These are phyloP conservation scores for Citeromyces nyonsensis DNA, from an alignment of 805 yeast genomes.

Conservation along the genomic window DNA sequence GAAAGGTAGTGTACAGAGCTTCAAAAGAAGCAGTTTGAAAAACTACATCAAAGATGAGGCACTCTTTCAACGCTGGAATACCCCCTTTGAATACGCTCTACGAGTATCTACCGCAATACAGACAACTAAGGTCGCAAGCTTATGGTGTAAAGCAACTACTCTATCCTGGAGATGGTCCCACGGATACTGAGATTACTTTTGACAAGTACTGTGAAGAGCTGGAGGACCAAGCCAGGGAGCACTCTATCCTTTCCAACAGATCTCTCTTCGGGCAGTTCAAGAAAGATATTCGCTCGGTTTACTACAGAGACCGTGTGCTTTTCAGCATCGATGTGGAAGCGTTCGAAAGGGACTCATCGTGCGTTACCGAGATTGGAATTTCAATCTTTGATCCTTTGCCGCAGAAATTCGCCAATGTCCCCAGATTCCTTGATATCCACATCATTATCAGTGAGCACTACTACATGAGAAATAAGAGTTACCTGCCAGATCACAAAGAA, in stretches of 20 bases:
- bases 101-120: too few species aligned
- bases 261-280: slow-evolving; percentile 3
- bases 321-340: slow-evolving; percentile 44
- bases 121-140: too few species aligned
- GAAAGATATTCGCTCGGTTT: slow-evolving; percentile 9
- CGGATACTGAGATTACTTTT: neutral
- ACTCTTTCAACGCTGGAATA: too few species aligned
- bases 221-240: neutral
- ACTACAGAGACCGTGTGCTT: slow-evolving; percentile 8
- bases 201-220: slow-evolving; percentile 1
- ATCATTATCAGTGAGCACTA: slow-evolving; percentile 27
- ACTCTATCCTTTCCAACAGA: slow-evolving; percentile 3
- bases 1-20: too few species aligned
- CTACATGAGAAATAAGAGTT: slow-evolving; percentile 30
- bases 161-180: too few species aligned
- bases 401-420: slow-evolving; percentile 21
- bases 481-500: slow-evolving; percentile 35
- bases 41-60: too few species aligned
- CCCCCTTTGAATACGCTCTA: too few species aligned
- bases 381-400: slow-evolving; percentile 38
- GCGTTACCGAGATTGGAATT: slow-evolving; percentile 42
- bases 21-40: too few species aligned
- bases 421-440: slow-evolving; percentile 22
- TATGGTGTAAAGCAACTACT: too few species aligned
- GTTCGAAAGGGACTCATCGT: slow-evolving; percentile 23